Conservation (phyloP, 768 basidiomycete genomes). For the Cantharellus cinnabarinus region DNA sequence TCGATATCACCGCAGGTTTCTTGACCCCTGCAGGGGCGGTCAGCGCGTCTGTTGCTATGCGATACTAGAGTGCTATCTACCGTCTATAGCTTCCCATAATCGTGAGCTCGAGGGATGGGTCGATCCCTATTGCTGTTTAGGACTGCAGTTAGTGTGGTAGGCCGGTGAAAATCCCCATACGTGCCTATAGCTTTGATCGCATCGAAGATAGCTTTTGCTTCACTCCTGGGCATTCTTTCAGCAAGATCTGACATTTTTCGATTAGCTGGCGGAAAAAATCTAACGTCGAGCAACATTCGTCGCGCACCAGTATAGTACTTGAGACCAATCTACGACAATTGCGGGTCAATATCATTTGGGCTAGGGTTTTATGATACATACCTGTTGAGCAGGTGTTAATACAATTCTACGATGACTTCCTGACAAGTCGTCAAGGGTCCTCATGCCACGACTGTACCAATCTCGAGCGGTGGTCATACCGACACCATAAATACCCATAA, state of each 20-base stretch:
- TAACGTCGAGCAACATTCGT: background rate
- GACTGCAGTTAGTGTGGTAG: background rate
- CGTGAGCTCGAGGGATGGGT: constrained; percentile 49
- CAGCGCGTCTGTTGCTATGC: background rate
- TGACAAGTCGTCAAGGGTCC: constrained; percentile 55
- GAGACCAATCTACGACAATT: constrained; percentile 29
- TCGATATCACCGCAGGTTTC: constrained; percentile 80
- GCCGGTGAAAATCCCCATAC: constrained; percentile 3
- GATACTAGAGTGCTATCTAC: constrained; percentile 23
- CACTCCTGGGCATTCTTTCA: constrained; percentile 61
- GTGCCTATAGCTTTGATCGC: constrained; percentile 51
- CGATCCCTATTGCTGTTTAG: constrained; percentile 43
- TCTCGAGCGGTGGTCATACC: constrained; percentile 45
- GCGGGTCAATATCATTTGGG: background rate
- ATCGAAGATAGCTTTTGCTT: constrained; percentile 55
- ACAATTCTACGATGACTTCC: constrained; percentile 39
- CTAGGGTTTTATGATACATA: background rate
- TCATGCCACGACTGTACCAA: constrained; percentile 60
- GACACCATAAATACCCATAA: constrained; percentile 74
- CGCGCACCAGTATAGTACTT: constrained; percentile 44
- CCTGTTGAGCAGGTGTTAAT: constrained; percentile 34
- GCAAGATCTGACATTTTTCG: constrained; percentile 41
- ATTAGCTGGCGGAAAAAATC: background rate
- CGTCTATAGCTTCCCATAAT: constrained; percentile 87
- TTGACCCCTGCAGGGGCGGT: constrained; percentile 36